Evolutionary conservation across 331 rosid genomes (phyloP), one percentile per base, ranked within the genome.

Genomic region (Pyracantha coccinea): DNA sequence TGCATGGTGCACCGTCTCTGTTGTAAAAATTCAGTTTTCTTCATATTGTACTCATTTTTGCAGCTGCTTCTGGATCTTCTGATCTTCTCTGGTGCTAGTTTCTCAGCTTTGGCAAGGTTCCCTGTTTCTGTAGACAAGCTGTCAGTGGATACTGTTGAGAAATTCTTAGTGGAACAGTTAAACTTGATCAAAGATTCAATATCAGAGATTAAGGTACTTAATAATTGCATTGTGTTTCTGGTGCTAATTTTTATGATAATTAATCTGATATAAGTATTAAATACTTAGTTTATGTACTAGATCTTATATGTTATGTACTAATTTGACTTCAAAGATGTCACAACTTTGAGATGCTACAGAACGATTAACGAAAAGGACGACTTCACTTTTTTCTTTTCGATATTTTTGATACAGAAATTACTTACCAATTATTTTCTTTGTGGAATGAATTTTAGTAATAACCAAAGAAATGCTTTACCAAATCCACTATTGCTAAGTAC

Each of bases 11-110:
- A 6, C 63, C 76, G 23, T 17, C 74, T 77, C 45, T 78, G 74
- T 28, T 33, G 54, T 53, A 62, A 72, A 35, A 23, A 75, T 82
- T 32, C 70, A 66, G n/a, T 69, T 58, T 75, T 60, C 35, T 35
- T 67, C 78, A 27, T 44, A 16, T 41, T 77, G 71, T 57, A 74
- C 74, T 85, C 64, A 41, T 63, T 27, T 60, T 82, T 35, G 80
- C 93, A 94, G 98, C 88, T 94, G 73, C 94, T 94, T 69, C 72
- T 77, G 85, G 88, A 88, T 67, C 69, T 87, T 71, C 75, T 87
- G 74, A 90, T 82, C 55, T 89, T 88, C 89, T 88, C 89, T 71
- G 83, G 86, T 66, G 86, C 88, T 66, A 76, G 81, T 19, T 81
- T 87, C 76, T 82, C 80, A 47, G 87, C 89, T 69, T 79, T 93